Percentiles rank a stretch among this genome's conserved stretches.
phyloP scores from a whole-genome alignment of 108 stramenopile genomes.

The Fragilariopsis cylindrus region DNA sequence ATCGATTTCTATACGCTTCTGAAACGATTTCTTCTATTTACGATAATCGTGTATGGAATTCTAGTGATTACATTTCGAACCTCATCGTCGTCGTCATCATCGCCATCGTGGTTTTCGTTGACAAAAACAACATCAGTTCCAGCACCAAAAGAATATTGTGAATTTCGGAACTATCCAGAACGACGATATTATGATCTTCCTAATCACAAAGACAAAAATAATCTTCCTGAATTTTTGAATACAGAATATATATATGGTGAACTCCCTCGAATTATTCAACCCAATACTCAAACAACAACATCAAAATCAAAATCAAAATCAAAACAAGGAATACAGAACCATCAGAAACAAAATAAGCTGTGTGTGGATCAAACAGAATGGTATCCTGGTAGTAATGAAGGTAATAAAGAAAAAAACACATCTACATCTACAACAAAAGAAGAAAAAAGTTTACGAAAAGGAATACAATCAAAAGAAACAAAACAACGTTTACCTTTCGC shows the following conservation, averaged over 20 bases:
- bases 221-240: constrained; percentile 56
- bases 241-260: constrained; percentile 79
- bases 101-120: background rate
- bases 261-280: constrained; percentile 45
- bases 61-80: background rate
- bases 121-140: background rate
- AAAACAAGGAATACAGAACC: background rate
- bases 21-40: background rate
- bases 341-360: constrained; percentile 30
- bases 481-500: constrained; percentile 59
- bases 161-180: constrained; percentile 69
- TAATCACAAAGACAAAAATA: background rate
- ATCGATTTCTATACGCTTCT: background rate
- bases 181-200: constrained; percentile 61
- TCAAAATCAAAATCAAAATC: constrained; percentile 15
- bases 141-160: constrained; percentile 24
- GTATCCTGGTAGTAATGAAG: constrained; percentile 17
- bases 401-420: background rate
- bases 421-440: background rate
- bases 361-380: constrained; percentile 81
- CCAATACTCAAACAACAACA: constrained; percentile 4
- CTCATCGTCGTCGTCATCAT: background rate
- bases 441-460: background rate
- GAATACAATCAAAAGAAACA: background rate
- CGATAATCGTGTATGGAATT: background rate